A percentile compares a stretch with the other conserved stretches of the same genome.
Evolutionary conservation across 352 stramenopile species (phyloP).

Genomic region (Poterioochromonas sp.): DNA sequence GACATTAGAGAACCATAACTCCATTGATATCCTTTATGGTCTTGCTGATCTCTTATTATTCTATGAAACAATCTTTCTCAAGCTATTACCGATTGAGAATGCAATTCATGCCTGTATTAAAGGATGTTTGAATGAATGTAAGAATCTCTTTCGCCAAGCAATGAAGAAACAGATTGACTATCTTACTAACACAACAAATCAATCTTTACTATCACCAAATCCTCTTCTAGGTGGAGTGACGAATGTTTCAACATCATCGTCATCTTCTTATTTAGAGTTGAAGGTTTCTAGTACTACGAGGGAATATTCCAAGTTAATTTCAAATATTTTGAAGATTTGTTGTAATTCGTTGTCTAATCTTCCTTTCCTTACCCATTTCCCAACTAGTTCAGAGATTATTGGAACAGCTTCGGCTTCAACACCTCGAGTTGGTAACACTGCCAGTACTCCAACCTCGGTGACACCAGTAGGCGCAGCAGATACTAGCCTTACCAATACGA

Average conservation of each 20-base stretch:
- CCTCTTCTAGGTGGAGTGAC: too few species aligned
- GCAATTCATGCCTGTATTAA: not conserved
- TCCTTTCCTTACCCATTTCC: not conserved
- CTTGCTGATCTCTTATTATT: constrained; percentile 4
- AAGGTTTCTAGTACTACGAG: not conserved
- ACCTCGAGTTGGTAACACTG: too few species aligned
- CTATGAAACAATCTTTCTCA: not conserved
- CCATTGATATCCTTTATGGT: not conserved
- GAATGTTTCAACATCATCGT: not conserved
- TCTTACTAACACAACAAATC: not conserved
- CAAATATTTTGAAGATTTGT: not conserved
- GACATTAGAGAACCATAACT: not conserved
- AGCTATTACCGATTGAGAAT: constrained; percentile 4
- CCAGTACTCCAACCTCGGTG: not conserved
- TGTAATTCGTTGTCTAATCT: not conserved
- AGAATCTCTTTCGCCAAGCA: not conserved
- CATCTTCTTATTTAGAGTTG: not conserved
- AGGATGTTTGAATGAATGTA: constrained; percentile 16
- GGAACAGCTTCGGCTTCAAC: too few species aligned
- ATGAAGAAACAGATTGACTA: not conserved
- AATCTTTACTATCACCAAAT: not conserved
- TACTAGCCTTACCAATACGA: too few species aligned
- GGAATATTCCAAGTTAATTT: not conserved
- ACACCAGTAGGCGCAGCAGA: not conserved
- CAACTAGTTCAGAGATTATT: not conserved